Conservation (phyloP, 108 stramenopile genomes). For the Craspedostauros australis region DNA sequence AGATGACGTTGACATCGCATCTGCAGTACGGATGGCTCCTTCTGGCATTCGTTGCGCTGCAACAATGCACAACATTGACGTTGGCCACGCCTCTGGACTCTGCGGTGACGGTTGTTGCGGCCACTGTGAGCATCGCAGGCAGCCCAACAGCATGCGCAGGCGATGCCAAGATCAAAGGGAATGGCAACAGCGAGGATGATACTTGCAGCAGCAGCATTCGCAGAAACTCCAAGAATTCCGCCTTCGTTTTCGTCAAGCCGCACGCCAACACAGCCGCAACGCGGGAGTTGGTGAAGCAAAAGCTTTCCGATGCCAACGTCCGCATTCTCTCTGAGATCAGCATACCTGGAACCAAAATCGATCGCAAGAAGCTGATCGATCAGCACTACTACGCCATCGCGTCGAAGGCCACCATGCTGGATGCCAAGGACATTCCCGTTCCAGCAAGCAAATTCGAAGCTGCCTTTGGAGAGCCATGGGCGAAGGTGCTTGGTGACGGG, state of each 20-base stretch:
- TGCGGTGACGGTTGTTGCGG: too few species aligned
- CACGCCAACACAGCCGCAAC: slow-evolving; percentile 86
- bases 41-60: too few species aligned
- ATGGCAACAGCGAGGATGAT: too few species aligned
- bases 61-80: too few species aligned
- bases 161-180: too few species aligned
- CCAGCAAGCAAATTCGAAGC: slow-evolving; percentile 79
- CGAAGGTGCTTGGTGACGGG: slow-evolving; percentile 61
- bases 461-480: slow-evolving; percentile 84
- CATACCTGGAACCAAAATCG: slow-evolving; percentile 75
- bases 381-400: slow-evolving; percentile 94
- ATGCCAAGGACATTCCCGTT: slow-evolving; percentile 81
- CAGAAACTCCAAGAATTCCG: slow-evolving; percentile 49
- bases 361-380: slow-evolving; percentile 87
- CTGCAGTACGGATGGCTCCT: too few species aligned
- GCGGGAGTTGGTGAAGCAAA: slow-evolving; percentile 60
- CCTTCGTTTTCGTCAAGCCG: slow-evolving; percentile 95
- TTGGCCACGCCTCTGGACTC: too few species aligned
- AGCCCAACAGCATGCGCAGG: too few species aligned
- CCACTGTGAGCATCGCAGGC: too few species aligned
- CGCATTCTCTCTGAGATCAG: slow-evolving; percentile 66
- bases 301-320: slow-evolving; percentile 52
- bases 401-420: slow-evolving; percentile 84
- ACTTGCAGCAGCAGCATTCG: too few species aligned
- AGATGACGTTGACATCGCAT: too few species aligned